phyloP scores from a whole-genome alignment of 169 alveolate genomes.

The Plasmodium chabaudi region DNA sequence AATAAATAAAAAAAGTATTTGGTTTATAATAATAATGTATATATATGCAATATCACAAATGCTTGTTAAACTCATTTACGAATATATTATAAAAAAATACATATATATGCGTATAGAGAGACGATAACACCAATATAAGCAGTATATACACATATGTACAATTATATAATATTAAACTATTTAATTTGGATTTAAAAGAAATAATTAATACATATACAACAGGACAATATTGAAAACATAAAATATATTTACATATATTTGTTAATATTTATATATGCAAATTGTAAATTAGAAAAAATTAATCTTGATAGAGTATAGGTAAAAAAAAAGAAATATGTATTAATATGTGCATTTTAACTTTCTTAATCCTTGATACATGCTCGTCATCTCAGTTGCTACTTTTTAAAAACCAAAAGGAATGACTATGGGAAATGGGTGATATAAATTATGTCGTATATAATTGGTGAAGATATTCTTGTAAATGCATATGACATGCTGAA shows the following conservation, averaged over 20 bases:
- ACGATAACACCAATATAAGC: too few relatives aligned
- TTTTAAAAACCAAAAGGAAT: too few relatives aligned
- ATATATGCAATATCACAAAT: neutral
- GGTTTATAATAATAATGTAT: neutral
- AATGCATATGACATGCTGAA: too few relatives aligned
- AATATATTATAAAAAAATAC: neutral
- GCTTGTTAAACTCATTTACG: neutral
- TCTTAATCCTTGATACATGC: too few relatives aligned
- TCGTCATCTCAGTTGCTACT: too few relatives aligned
- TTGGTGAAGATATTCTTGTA: too few relatives aligned
- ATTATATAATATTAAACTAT: neutral
- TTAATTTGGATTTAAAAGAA: neutral
- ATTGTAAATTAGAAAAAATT: neutral
- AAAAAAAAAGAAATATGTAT: too few relatives aligned
- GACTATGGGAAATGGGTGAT: too few relatives aligned
- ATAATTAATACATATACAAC: neutral
- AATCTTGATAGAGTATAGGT: too few relatives aligned
- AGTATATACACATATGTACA: neutral
- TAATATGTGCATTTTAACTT: too few relatives aligned
- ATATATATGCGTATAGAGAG: neutral
- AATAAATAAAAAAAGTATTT: neutral
- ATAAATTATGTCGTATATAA: too few relatives aligned
- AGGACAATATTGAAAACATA: neutral
- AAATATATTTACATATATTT: conserved; percentile 15
- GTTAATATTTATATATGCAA: neutral